Evolutionary conservation across 371 early-diverging fungal genomes (phyloP).

Genomic region (Basidiobolus meristosporus): DNA sequence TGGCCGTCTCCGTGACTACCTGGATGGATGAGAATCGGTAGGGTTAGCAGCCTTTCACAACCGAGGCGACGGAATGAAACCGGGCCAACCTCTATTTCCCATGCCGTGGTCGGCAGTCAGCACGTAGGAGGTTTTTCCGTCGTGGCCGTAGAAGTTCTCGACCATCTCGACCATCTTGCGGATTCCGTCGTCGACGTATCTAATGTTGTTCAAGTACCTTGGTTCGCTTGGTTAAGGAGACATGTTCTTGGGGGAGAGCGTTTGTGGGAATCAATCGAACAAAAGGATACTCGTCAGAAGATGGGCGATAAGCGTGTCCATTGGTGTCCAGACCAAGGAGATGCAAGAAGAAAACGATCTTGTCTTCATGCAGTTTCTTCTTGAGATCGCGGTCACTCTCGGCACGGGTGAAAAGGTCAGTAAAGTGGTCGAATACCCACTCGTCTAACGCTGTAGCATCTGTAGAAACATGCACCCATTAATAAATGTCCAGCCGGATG

Average conservation of each 20-base stretch:
- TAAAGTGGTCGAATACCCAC: conserved; percentile 67
- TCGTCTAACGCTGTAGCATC: conserved; percentile 72
- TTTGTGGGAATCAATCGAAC: background rate
- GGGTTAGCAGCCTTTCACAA: background rate
- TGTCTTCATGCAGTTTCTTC: conserved; percentile 38
- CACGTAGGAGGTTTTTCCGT: conserved; percentile 67
- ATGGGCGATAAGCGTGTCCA: conserved; percentile 78
- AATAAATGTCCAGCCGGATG: background rate
- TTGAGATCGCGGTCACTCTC: conserved; percentile 25
- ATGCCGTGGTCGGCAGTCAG: conserved; percentile 95
- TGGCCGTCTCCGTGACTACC: conserved; percentile 89
- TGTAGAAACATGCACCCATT: conserved; percentile 6
- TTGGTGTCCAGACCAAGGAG: conserved; percentile 87
- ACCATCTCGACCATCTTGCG: conserved; percentile 33
- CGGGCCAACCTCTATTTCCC: conserved; percentile 50
- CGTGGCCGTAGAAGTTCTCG: conserved; percentile 56
- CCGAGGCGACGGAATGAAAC: background rate
- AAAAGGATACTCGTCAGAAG: conserved; percentile 46
- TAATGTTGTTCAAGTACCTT: conserved; percentile 47
- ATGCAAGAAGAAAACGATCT: conserved; percentile 80
- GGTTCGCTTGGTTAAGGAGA: background rate
- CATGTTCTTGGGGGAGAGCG: too few species aligned
- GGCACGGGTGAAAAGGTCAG: conserved; percentile 27
- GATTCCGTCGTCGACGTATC: conserved; percentile 60
- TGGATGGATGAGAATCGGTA: conserved; percentile 3